Conservation (phyloP, 1,139 yeast genomes). For the Pneumocystis jirovecii region DNA sequence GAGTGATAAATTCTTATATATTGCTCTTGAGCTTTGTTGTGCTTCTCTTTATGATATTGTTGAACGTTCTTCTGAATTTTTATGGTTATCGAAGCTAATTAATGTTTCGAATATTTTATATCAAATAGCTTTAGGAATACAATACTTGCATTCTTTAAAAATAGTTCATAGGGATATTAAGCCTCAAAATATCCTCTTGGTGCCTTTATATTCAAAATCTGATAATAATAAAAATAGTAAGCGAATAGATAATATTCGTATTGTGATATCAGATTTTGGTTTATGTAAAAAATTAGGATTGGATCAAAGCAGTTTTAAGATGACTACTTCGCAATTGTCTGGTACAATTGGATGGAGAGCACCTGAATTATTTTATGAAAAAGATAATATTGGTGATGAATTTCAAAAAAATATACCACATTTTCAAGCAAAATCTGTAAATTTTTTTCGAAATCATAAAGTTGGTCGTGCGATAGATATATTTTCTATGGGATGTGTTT, state of each 20-base stretch:
- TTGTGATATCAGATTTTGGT: conserved; percentile 89
- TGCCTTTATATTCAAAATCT: conserved; percentile 34
- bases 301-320: conserved; percentile 85
- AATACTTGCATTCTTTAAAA: conserved; percentile 75
- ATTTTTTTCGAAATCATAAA: conserved; percentile 31
- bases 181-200: conserved; percentile 87
- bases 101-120: conserved; percentile 38
- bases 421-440: conserved; percentile 28
- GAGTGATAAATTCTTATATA: conserved; percentile 72
- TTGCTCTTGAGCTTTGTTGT: conserved; percentile 81
- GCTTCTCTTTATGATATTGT: conserved; percentile 79
- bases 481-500: conserved; percentile 88
- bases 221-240: conserved; percentile 15
- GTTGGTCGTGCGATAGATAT: conserved; percentile 86
- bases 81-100: conserved; percentile 26
- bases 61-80: conserved; percentile 35
- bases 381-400: conserved; percentile 2
- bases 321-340: conserved; percentile 84
- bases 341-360: conserved; percentile 99
- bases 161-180: conserved; percentile 92
- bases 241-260: conserved; percentile 33
- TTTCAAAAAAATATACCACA: conserved; percentile 10
- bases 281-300: conserved; percentile 79
- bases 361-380: conserved; percentile 50
- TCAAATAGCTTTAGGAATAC: conserved; percentile 74